These are phyloP conservation scores for Psilocybe sp. DNA, from an alignment of 768 basidiomycete species.

Conservation along the genomic window DNA sequence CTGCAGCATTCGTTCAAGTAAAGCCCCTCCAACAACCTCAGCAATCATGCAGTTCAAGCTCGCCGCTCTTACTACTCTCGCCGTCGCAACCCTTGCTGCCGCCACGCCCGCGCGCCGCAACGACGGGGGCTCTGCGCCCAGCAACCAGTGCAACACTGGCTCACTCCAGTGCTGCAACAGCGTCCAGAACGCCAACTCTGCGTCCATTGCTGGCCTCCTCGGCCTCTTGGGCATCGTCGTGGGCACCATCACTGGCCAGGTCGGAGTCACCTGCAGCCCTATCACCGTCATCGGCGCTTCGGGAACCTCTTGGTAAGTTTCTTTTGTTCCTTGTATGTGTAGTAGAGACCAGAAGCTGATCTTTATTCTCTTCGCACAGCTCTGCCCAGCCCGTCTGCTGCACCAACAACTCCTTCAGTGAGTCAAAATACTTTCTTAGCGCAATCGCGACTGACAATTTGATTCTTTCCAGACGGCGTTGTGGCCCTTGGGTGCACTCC, in stretches of 20 bases:
- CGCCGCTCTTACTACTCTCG: slow-evolving; percentile 14
- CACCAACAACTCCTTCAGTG: slow-evolving; percentile 24
- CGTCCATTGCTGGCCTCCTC: slow-evolving; percentile 11
- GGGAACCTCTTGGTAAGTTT: slow-evolving; percentile 18
- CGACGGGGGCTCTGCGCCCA: background rate
- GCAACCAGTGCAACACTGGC: slow-evolving; percentile 21
- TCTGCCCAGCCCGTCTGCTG: slow-evolving; percentile 28
- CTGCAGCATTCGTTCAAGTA: no score
- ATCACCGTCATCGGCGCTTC: slow-evolving; percentile 22
- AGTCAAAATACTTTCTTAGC: no score
- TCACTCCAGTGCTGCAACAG: slow-evolving; percentile 29
- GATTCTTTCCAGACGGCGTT: slow-evolving; percentile 16
- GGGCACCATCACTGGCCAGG: slow-evolving; percentile 17
- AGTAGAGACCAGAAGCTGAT: background rate
- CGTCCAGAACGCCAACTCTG: slow-evolving; percentile 14
- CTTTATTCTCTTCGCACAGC: slow-evolving; percentile 10
- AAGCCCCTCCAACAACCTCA: background rate
- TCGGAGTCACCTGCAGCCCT: slow-evolving; percentile 26
- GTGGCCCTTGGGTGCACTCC: slow-evolving; percentile 24
- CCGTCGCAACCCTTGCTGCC: slow-evolving; percentile 20
- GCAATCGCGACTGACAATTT: background rate
- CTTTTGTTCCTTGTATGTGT: background rate
- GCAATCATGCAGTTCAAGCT: slow-evolving; percentile 19
- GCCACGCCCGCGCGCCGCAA: slow-evolving; percentile 15
- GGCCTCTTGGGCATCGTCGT: slow-evolving; percentile 22